Percentiles rank a stretch among this genome's conserved stretches.
Evolutionary conservation across 208 protist genomes (phyloP).

Genomic region (Trypanosoma cruzi): DNA sequence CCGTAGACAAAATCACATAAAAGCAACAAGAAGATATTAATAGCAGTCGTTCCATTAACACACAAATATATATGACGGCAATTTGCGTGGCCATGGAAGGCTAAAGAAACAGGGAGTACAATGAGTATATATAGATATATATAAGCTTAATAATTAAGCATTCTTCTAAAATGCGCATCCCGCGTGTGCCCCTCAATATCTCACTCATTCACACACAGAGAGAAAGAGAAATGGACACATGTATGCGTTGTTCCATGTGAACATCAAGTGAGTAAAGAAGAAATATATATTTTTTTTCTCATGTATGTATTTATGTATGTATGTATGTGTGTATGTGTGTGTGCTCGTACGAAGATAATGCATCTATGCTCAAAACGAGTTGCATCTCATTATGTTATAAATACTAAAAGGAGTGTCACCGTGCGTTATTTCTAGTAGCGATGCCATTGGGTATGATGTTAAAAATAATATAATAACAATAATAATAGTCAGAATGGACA

Average conservation of each 20-base stretch:
- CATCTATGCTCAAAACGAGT: slow-evolving; percentile 1
- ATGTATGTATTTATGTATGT: background rate
- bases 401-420: too few relatives aligned
- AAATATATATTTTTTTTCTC: background rate
- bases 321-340: too few relatives aligned
- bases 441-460: too few relatives aligned
- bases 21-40: background rate
- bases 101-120: too few relatives aligned
- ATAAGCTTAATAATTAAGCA: background rate
- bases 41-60: background rate
- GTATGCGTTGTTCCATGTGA: too few relatives aligned
- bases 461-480: too few relatives aligned
- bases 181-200: background rate
- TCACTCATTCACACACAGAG: background rate
- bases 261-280: background rate
- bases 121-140: too few relatives aligned
- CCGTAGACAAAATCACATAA: background rate
- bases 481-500: too few relatives aligned
- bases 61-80: background rate
- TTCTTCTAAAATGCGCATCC: background rate
- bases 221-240: background rate
- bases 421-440: too few relatives aligned
- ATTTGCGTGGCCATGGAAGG: too few relatives aligned
- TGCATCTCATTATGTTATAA: too few relatives aligned
- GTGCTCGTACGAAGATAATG: background rate